A percentile compares a stretch with the other conserved stretches of the same genome.
phyloP scores from a whole-genome alignment of 148 eudicot genomes.

The Linanthus parryae region DNA sequence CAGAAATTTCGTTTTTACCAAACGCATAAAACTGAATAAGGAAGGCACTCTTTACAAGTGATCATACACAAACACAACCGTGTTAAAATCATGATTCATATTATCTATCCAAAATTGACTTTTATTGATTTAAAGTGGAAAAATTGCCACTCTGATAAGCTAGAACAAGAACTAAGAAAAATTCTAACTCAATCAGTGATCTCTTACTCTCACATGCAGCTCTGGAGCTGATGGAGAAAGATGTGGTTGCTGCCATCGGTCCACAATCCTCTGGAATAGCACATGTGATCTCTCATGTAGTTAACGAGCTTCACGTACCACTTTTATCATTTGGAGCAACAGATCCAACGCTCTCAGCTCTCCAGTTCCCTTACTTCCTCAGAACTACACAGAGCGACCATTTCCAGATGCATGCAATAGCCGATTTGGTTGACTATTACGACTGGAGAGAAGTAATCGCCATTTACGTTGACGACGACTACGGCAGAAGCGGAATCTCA shows the following conservation, averaged over 20 bases:
- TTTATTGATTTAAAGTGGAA: too few species aligned
- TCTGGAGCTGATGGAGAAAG: slow-evolving; percentile 60
- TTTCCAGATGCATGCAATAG: slow-evolving; percentile 70
- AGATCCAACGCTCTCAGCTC: slow-evolving; percentile 67
- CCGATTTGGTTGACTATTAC: slow-evolving; percentile 43
- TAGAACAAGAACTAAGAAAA: too few species aligned
- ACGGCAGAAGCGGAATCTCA: slow-evolving; percentile 68
- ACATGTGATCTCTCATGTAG: slow-evolving; percentile 54
- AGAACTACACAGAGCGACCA: slow-evolving; percentile 57
- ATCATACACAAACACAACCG: too few species aligned
- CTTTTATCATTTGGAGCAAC: slow-evolving; percentile 58
- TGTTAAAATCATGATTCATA: too few species aligned
- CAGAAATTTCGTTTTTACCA: too few species aligned
- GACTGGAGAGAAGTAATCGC: slow-evolving; percentile 70
- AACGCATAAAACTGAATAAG: too few species aligned
- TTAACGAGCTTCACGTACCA: slow-evolving; percentile 61
- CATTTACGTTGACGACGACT: slow-evolving; percentile 63
- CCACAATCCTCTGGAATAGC: slow-evolving; percentile 78
- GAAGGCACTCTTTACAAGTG: too few species aligned
- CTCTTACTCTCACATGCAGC: slow-evolving; percentile 31
- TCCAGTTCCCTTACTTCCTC: slow-evolving; percentile 59
- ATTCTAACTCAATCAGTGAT: neutral
- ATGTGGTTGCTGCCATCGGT: slow-evolving; percentile 59
- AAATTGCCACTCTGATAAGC: too few species aligned
- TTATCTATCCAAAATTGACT: too few species aligned